These are phyloP conservation scores for Trypanosoma cruzi DNA, from an alignment of 208 protist genomes.

Conservation along the genomic window DNA sequence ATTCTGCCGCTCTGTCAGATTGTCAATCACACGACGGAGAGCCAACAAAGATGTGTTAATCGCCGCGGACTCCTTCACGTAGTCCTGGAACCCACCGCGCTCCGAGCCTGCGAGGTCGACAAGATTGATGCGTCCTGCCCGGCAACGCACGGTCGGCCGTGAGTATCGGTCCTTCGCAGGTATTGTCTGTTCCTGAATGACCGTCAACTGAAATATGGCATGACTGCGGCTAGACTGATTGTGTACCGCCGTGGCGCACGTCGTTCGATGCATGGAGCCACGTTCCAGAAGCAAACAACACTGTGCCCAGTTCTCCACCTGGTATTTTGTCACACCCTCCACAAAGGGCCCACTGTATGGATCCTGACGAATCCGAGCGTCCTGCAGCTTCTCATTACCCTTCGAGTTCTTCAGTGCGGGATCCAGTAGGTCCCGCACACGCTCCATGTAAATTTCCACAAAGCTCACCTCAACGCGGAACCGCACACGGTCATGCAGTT, in stretches of 20 bases:
- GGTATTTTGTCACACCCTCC: conserved; percentile 90
- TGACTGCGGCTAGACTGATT: conserved; percentile 91
- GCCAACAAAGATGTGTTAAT: conserved; percentile 92
- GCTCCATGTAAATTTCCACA: conserved; percentile 98
- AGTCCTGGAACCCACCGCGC: conserved; percentile 89
- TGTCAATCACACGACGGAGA: conserved; percentile 88
- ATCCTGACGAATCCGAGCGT: conserved; percentile 90
- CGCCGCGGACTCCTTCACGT: conserved; percentile 89
- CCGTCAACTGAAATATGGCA: conserved; percentile 89
- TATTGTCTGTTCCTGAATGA: conserved; percentile 73
- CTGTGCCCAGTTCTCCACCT: conserved; percentile 87
- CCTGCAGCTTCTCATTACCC: conserved; percentile 79
- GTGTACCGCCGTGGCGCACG: conserved; percentile 91
- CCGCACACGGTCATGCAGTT: conserved; percentile 29
- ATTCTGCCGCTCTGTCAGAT: conserved; percentile 87
- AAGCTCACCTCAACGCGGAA: conserved; percentile 95
- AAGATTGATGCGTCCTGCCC: conserved; percentile 86
- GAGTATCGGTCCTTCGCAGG: conserved; percentile 75
- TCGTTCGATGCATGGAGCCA: conserved; percentile 92
- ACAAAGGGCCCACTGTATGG: conserved; percentile 88
- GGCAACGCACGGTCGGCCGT: conserved; percentile 58
- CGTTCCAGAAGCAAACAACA: conserved; percentile 89
- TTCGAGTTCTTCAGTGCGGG: conserved; percentile 70
- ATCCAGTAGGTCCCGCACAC: conserved; percentile 95
- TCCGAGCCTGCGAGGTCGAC: conserved; percentile 92